Base-by-base conservation (phyloP, 352 stramenopile genomes). In the Globisporangium solare region DNA sequence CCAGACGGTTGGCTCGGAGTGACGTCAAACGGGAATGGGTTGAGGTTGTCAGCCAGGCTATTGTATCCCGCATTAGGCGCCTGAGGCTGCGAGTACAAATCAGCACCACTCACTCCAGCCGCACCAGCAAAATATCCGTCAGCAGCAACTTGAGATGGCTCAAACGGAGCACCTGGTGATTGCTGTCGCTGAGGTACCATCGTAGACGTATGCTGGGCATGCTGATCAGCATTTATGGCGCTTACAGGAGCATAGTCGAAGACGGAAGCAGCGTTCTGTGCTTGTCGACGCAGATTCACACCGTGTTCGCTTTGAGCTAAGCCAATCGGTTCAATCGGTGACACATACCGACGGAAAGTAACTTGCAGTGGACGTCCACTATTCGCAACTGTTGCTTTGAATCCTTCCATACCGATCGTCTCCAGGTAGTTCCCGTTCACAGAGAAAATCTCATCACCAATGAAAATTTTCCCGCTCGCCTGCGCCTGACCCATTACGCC, bases 371-470 rank as follows among this genome's bases (percentile, higher is more conserved):
- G 85, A 0, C 85, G 73, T 47, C 74, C 75, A n/a, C 74, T 71
- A 18, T 62, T 78, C 1, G 71, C 79, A 32, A 94, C 79, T 13
- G 72, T 65, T 45, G 56, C 50, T 62, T 94, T 94, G 51, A 94
- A 94, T 0, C 81, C 81, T 58, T 93, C 83, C 76, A 94, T 90
- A 2, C 81, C 81, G 50, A 89, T 88, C 21, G 71, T 68, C 18
- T 83, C 75, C 12, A 94, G 54, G 11, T 64, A 68, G 13, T 76
- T 73, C 4, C 74, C 75, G 59, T 93, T 93, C 18, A 94, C 77
- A 7, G 85, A 85, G 52, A 82, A 89, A 1, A 94, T 76, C 63
- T 91, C 77, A 41, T 94, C 85, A 7, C 80, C 81, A 6, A 94
- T 71, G 14, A 69, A 60, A 12, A 94, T 64, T 43, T 89, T 87